These are phyloP conservation scores for Tanacetum coccineum DNA, from an alignment of 129 eudicot species.

Conservation along the genomic window DNA sequence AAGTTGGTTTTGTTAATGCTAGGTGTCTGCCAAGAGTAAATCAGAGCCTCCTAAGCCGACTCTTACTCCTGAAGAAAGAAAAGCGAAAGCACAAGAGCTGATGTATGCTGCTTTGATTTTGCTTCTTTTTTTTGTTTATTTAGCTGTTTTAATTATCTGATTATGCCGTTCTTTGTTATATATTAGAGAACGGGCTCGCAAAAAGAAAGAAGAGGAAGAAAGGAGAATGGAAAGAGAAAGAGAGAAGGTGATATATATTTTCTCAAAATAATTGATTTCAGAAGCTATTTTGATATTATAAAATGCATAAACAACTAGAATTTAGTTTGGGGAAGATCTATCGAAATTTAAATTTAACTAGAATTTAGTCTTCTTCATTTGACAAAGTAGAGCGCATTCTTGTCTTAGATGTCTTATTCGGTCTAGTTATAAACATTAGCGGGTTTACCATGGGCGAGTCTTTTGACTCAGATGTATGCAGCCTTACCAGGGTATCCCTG, in stretches of 20 bases:
- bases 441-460: too few species aligned
- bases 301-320: too few species aligned
- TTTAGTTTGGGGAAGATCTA: background rate
- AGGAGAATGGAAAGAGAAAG: constrained; percentile 89
- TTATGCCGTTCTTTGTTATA: constrained; percentile 9
- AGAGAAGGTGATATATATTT: constrained; percentile 69
- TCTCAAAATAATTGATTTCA: background rate
- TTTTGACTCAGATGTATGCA: too few species aligned
- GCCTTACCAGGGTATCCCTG: too few species aligned
- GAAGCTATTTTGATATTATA: too few species aligned
- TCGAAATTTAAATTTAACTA: background rate
- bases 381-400: background rate
- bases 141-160: background rate
- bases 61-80: constrained; percentile 79
- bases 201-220: constrained; percentile 94
- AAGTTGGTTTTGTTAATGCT: constrained; percentile 1
- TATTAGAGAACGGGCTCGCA: constrained; percentile 72
- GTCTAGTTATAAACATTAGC: too few species aligned
- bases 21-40: constrained; percentile 71
- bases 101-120: constrained; percentile 35
- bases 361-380: background rate
- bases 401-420: background rate
- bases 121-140: background rate
- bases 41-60: constrained; percentile 64
- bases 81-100: constrained; percentile 66